These are phyloP conservation scores for Penicillium sumatraense DNA, from an alignment of 2,329 filamentous ascomycete species.

Conservation along the genomic window DNA sequence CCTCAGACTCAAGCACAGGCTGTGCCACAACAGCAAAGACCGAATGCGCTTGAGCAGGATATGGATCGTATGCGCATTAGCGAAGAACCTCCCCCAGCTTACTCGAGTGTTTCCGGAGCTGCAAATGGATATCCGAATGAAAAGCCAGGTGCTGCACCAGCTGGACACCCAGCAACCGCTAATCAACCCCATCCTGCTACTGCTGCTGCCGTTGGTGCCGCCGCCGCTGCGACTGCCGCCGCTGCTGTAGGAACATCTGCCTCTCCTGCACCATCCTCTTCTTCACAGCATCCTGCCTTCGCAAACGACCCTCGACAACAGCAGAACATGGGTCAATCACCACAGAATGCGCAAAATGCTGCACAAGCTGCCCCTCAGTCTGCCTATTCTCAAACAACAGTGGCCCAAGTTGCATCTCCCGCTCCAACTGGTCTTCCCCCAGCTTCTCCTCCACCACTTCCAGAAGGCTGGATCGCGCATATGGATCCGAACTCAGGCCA, in stretches of 20 bases:
- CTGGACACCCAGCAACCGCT: slow-evolving; percentile 31
- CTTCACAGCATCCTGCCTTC: slow-evolving; percentile 77
- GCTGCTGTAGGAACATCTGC: slow-evolving; percentile 13
- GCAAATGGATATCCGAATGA: slow-evolving; percentile 73
- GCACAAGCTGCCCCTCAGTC: slow-evolving; percentile 31
- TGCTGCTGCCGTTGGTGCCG: neutral
- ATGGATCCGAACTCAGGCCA: slow-evolving; percentile 94
- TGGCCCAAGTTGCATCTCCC: slow-evolving; percentile 36
- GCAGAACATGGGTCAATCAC: slow-evolving; percentile 41
- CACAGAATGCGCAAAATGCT: slow-evolving; percentile 45
- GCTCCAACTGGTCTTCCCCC: slow-evolving; percentile 60
- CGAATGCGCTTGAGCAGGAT: slow-evolving; percentile 81
- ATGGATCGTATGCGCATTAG: slow-evolving; percentile 80
- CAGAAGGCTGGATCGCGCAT: slow-evolving; percentile 98
- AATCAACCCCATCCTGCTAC: slow-evolving; percentile 26
- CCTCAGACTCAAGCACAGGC: slow-evolving; percentile 31
- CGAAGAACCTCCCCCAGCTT: slow-evolving; percentile 91
- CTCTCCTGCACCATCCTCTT: slow-evolving; percentile 35
- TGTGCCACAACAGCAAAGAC: slow-evolving; percentile 33
- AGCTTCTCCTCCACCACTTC: slow-evolving; percentile 86
- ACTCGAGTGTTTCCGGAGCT: slow-evolving; percentile 72
- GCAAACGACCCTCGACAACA: slow-evolving; percentile 74
- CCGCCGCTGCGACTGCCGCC: neutral
- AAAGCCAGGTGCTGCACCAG: slow-evolving; percentile 59
- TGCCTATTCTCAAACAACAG: slow-evolving; percentile 22